phyloP scores from a whole-genome alignment of 106 monocot species.

The Dendrobium chrysotoxum region DNA sequence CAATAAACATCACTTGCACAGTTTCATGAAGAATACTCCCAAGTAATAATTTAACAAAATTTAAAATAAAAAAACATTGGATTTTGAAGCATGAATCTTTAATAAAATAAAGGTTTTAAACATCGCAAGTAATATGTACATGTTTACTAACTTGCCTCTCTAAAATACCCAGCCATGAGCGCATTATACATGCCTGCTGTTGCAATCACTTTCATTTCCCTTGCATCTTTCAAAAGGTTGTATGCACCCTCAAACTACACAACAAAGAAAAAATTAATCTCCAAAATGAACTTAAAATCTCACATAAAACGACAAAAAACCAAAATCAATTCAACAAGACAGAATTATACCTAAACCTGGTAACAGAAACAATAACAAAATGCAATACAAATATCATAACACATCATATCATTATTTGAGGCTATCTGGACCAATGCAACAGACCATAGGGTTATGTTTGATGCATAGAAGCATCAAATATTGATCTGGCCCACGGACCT shows the following conservation, averaged over 20 bases:
- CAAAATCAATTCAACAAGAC: not conserved
- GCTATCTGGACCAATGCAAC: not conserved
- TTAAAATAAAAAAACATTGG: slow-evolving; percentile 2
- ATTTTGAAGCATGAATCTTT: not conserved
- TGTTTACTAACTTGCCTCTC: slow-evolving; percentile 42
- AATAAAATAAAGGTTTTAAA: slow-evolving; percentile 6
- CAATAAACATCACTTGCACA: slow-evolving; percentile 3
- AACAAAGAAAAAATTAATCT: not conserved
- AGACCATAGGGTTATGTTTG: not conserved
- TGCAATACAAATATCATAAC: not conserved
- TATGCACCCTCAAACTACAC: slow-evolving; percentile 78
- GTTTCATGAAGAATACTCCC: not conserved
- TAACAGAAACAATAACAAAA: not conserved
- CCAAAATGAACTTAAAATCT: not conserved
- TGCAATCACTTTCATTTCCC: slow-evolving; percentile 31
- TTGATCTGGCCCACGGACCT: not conserved
- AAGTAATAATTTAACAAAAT: not conserved
- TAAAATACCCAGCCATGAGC: slow-evolving; percentile 64
- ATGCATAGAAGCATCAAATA: not conserved
- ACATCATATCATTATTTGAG: not conserved
- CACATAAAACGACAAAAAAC: not conserved
- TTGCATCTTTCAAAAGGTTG: slow-evolving; percentile 38
- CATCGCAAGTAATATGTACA: not conserved
- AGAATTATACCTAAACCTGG: not conserved
- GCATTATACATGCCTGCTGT: slow-evolving; percentile 80